Conservation (phyloP, 495 filamentous ascomycete genomes). For the Annulohypoxylon moriforme region DNA sequence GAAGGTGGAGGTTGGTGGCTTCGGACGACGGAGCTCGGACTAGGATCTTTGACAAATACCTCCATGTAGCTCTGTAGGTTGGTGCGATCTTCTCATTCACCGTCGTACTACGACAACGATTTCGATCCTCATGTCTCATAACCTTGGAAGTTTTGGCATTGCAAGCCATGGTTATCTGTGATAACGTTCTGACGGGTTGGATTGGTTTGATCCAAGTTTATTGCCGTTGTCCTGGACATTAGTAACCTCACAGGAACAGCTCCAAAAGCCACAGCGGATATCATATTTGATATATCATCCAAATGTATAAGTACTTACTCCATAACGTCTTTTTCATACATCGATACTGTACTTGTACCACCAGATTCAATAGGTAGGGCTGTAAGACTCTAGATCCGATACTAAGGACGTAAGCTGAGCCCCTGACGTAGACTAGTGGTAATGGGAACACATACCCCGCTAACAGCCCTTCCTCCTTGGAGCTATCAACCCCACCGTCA, state of each 20-base stretch:
- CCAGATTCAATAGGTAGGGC: not conserved
- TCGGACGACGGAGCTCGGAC: slow-evolving; percentile 35
- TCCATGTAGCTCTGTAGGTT: slow-evolving; percentile 5
- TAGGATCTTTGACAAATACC: slow-evolving; percentile 46
- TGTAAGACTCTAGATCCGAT: slow-evolving; percentile 20
- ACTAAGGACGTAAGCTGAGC: slow-evolving; percentile 23
- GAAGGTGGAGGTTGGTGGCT: slow-evolving; percentile 26
- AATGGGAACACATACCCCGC: slow-evolving; percentile 31
- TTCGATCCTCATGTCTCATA: slow-evolving; percentile 28
- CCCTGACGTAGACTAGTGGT: slow-evolving; percentile 37
- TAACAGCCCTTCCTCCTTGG: slow-evolving; percentile 23
- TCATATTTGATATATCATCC: slow-evolving; percentile 5
- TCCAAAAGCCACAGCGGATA: not conserved
- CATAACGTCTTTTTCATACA: not conserved
- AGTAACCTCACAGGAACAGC: not conserved
- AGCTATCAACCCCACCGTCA: slow-evolving; percentile 36
- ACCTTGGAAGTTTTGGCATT: not conserved
- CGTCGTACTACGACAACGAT: slow-evolving; percentile 17
- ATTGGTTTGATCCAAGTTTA: slow-evolving; percentile 7
- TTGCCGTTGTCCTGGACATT: too few relatives aligned
- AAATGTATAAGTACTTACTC: slow-evolving; percentile 14
- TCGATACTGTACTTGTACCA: not conserved
- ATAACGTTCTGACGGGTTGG: slow-evolving; percentile 9
- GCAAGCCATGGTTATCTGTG: not conserved
- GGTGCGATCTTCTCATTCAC: not conserved